phyloP scores from a whole-genome alignment of 1,284 basidiomycete species.

The Gomphus sp. region DNA sequence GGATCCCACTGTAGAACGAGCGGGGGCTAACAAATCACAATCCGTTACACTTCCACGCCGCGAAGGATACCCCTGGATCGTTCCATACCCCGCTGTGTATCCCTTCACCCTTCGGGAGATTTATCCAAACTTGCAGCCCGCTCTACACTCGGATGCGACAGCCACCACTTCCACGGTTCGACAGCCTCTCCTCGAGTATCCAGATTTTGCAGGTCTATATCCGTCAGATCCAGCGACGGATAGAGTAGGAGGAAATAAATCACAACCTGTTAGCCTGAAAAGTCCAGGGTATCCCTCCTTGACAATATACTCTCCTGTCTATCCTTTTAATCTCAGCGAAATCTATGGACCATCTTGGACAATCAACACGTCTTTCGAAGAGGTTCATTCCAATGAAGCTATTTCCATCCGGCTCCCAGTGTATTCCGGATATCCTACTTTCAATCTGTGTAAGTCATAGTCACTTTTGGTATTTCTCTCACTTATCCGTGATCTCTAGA shows the following conservation, averaged over 20 bases:
- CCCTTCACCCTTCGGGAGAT: conserved; percentile 14
- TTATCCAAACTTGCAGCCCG: conserved; percentile 6
- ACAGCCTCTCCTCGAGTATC: background rate
- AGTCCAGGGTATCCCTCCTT: conserved; percentile 3
- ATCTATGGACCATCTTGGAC: conserved; percentile 3
- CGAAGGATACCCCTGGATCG: background rate
- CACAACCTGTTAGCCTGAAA: background rate
- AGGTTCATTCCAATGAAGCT: background rate
- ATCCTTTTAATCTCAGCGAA: conserved; percentile 8
- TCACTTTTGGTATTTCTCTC: background rate
- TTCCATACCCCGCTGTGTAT: conserved; percentile 20
- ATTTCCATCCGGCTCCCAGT: conserved; percentile 9
- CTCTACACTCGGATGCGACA: conserved; percentile 6
- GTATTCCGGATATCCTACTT: conserved; percentile 20
- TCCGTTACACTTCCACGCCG: conserved; percentile 3
- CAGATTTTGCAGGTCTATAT: conserved; percentile 11
- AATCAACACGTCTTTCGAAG: background rate
- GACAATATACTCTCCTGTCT: conserved; percentile 12
- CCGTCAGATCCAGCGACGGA: background rate
- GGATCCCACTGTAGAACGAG: background rate
- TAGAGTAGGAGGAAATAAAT: background rate
- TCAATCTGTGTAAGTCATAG: conserved; percentile 24
- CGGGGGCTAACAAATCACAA: background rate
- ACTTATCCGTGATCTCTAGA: background rate
- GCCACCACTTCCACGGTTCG: background rate